Evolutionary conservation across 306 rosid species (phyloP), one percentile per base, ranked within the genome.

Genomic region (Castanopsis chinensis): DNA sequence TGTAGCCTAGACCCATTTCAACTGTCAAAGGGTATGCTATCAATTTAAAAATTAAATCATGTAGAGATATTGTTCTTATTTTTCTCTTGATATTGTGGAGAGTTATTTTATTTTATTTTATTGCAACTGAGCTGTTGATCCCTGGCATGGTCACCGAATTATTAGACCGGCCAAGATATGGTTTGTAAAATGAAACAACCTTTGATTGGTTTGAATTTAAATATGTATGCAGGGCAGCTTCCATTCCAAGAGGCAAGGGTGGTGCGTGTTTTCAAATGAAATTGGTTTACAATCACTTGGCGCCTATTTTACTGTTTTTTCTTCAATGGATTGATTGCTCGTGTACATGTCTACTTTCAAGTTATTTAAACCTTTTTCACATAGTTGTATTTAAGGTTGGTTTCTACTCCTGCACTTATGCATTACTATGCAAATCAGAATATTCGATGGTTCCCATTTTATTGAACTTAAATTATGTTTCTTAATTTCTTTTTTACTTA

Each of bases 241-340:
- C 97, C 27, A 77, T 93, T 79, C 86, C 92, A 58, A 83, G 80
- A 81, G 84, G 85, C 41, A 90, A 88, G 63, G 94, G 85, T 71
- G 83, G 80, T 57, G 56, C 78, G 18, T 83, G 51, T 86, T 84
- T 91, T 78, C 91, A 87, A 74, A 85, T 93, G 97, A 89, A 93
- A 81, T 77, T 91, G 81, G 94, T 83, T 53, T 90, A 79, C 83
- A 81, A 76, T 81, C 81, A 88, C 60, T 78, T 89, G 84, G 97
- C 89, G 17, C 92, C 94, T 11, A 30, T 90, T 65, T 77, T 90
- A 70, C 77, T 90, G 80, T 77, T 79, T 85, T 74, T 91, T 70
- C 82, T 89, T 56, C 87, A 76, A 67, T 89, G 94, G 96, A 75
- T 93, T 74, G 92, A 89, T 81, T 88, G 80, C 77, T 87, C 89